phyloP scores from a whole-genome alignment of 495 filamentous ascomycete genomes.

The Umbilicaria muhlenbergii region DNA sequence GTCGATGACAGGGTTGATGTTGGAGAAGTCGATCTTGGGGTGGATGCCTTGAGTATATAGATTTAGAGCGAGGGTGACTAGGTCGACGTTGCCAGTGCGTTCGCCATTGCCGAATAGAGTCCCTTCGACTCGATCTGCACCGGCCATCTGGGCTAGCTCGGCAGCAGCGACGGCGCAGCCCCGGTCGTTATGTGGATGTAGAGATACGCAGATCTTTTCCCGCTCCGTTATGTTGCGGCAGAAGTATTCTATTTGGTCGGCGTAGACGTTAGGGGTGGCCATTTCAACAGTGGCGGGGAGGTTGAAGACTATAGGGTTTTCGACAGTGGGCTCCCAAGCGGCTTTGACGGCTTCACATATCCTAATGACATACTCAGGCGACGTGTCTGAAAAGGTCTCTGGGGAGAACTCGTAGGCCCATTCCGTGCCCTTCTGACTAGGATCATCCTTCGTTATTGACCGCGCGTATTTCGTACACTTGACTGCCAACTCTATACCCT shows the following conservation, averaged over 20 bases:
- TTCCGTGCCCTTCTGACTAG: constrained; percentile 48
- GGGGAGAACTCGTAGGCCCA: constrained; percentile 96
- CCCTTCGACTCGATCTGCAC: constrained; percentile 86
- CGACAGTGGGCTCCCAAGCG: constrained; percentile 75
- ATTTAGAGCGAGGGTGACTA: constrained; percentile 88
- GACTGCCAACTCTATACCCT: constrained; percentile 72
- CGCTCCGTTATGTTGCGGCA: constrained; percentile 65
- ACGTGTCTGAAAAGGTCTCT: constrained; percentile 89
- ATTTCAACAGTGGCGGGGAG: constrained; percentile 93
- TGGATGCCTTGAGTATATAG: constrained; percentile 91
- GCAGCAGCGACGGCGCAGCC: constrained; percentile 81
- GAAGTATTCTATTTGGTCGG: constrained; percentile 95
- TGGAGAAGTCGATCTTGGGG: constrained; percentile 80
- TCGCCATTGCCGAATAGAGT: constrained; percentile 95
- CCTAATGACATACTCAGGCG: constrained; percentile 65
- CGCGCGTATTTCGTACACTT: constrained; percentile 75
- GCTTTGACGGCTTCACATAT: constrained; percentile 91
- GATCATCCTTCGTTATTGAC: constrained; percentile 91
- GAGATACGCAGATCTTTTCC: constrained; percentile 65
- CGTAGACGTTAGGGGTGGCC: constrained; percentile 90
- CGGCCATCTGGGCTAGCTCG: constrained; percentile 94
- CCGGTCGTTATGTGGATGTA: constrained; percentile 91
- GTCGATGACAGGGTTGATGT: constrained; percentile 76
- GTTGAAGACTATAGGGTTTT: constrained; percentile 93
- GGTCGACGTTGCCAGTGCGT: constrained; percentile 88